Evolutionary conservation across 371 early-diverging fungal species (phyloP).

Genomic region (Amoeboaphelidium protococcarum): DNA sequence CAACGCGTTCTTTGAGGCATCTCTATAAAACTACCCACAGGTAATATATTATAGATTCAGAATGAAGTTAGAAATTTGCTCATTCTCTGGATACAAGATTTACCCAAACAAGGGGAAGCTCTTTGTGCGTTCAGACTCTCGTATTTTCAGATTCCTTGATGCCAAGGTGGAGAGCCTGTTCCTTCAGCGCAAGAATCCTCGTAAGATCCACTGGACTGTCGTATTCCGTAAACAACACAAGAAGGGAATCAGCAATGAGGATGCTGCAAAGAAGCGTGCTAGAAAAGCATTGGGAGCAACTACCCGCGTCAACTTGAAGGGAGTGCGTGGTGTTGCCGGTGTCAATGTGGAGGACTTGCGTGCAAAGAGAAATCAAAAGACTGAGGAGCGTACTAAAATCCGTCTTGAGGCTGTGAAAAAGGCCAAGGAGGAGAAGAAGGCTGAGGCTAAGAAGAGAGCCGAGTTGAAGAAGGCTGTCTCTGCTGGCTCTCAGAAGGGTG

Average conservation of each 20-base stretch:
- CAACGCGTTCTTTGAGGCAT: no score
- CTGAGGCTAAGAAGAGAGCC: conserved; percentile 13
- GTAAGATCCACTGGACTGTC: conserved; percentile 87
- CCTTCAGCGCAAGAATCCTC: conserved; percentile 83
- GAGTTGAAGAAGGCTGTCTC: not conserved
- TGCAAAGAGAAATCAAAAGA: conserved; percentile 81
- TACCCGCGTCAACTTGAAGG: conserved; percentile 37
- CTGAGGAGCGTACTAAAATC: conserved; percentile 74
- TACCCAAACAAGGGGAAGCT: conserved; percentile 89
- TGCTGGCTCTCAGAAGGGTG: not conserved
- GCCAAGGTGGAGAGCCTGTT: conserved; percentile 83
- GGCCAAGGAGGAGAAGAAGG: conserved; percentile 56
- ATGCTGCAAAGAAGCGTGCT: conserved; percentile 71
- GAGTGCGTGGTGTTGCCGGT: conserved; percentile 84
- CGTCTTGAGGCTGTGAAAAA: conserved; percentile 59
- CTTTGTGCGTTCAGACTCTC: conserved; percentile 65
- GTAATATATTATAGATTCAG: no score
- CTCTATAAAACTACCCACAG: no score
- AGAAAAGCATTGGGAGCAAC: no score
- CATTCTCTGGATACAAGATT: conserved; percentile 73
- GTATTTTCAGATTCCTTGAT: conserved; percentile 83
- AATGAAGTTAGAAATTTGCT: not conserved
- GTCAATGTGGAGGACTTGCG: conserved; percentile 78
- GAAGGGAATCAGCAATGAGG: conserved; percentile 88
- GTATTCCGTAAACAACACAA: conserved; percentile 91